Conservation (phyloP, 768 basidiomycete genomes). For the Asterophora lycoperdoides region DNA sequence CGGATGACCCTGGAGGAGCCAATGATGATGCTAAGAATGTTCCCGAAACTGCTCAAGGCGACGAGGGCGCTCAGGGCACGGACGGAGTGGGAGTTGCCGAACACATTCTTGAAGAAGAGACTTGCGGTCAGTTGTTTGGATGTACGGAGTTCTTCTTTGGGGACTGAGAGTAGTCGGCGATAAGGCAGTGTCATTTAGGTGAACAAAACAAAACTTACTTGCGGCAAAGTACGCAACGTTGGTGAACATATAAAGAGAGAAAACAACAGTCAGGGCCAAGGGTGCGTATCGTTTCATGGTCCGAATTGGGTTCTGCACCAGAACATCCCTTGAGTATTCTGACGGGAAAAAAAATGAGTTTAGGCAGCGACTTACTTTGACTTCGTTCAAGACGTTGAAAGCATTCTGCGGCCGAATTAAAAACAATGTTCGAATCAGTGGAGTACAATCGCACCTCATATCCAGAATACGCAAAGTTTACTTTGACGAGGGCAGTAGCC, state of each 20-base stretch:
- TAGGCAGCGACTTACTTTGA: conserved; percentile 22
- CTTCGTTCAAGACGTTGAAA: conserved; percentile 46
- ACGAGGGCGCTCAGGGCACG: conserved; percentile 35
- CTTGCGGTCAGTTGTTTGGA: conserved; percentile 44
- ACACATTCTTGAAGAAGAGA: conserved; percentile 48
- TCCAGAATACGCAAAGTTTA: conserved; percentile 36
- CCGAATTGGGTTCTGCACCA: too few species aligned
- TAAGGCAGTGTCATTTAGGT: neutral
- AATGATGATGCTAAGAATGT: conserved; percentile 26
- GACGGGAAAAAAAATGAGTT: too few species aligned
- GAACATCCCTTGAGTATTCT: too few species aligned
- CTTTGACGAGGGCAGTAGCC: conserved; percentile 33
- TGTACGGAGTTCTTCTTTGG: conserved; percentile 37
- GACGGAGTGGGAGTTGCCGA: conserved; percentile 34
- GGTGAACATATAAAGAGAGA: conserved; percentile 43
- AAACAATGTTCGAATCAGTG: neutral
- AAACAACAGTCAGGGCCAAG: conserved; percentile 41
- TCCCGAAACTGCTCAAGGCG: conserved; percentile 38
- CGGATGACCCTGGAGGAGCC: conserved; percentile 40
- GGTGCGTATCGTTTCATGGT: conserved; percentile 27
- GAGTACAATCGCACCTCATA: conserved; percentile 25
- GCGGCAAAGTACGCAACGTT: conserved; percentile 41
- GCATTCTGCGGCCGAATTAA: conserved; percentile 28
- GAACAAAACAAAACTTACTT: conserved; percentile 15
- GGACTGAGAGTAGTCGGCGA: conserved; percentile 27